A percentile compares a stretch with the other conserved stretches of the same genome.
Evolutionary conservation across 2,329 filamentous ascomycete species (phyloP).

Genomic region (Trichoderma simmonsii): DNA sequence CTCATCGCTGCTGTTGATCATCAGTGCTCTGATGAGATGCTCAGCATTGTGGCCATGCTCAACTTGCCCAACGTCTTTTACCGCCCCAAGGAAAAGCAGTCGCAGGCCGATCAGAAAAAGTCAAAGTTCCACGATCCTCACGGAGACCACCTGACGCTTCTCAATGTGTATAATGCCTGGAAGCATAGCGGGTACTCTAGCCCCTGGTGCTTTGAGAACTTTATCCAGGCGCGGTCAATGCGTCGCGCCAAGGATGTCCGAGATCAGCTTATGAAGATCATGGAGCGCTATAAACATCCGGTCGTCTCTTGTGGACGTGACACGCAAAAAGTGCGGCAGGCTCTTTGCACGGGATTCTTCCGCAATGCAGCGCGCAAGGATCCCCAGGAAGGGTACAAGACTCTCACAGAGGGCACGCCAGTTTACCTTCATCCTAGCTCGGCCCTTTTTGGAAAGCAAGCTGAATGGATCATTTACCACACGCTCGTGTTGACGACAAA

Average conservation of each 20-base stretch:
- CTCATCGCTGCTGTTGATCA: constrained; percentile 85
- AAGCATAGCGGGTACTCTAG: constrained; percentile 77
- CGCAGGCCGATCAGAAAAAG: constrained; percentile 95
- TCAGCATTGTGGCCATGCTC: constrained; percentile 93
- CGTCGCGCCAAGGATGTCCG: constrained; percentile 86
- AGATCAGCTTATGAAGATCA: constrained; percentile 87
- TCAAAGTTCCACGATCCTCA: constrained; percentile 94
- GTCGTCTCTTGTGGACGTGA: constrained; percentile 83
- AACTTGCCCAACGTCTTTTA: constrained; percentile 86
- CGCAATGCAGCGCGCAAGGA: constrained; percentile 92
- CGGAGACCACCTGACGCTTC: constrained; percentile 88
- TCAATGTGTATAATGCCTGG: constrained; percentile 99
- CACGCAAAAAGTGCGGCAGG: constrained; percentile 82
- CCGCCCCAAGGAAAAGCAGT: constrained; percentile 94
- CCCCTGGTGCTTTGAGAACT: constrained; percentile 97
- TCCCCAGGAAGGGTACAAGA: constrained; percentile 96
- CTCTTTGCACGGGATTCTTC: constrained; percentile 93
- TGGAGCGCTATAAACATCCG: constrained; percentile 82
- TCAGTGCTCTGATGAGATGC: constrained; percentile 87
- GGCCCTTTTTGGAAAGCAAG: constrained; percentile 89
- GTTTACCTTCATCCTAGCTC: constrained; percentile 93
- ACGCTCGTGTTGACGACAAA: constrained; percentile 88
- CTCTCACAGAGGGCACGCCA: constrained; percentile 88
- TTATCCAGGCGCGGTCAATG: constrained; percentile 89
- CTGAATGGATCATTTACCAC: constrained; percentile 95